Conservation (phyloP, 2,329 filamentous ascomycete species). For the Paracamarosporium sp. region DNA sequence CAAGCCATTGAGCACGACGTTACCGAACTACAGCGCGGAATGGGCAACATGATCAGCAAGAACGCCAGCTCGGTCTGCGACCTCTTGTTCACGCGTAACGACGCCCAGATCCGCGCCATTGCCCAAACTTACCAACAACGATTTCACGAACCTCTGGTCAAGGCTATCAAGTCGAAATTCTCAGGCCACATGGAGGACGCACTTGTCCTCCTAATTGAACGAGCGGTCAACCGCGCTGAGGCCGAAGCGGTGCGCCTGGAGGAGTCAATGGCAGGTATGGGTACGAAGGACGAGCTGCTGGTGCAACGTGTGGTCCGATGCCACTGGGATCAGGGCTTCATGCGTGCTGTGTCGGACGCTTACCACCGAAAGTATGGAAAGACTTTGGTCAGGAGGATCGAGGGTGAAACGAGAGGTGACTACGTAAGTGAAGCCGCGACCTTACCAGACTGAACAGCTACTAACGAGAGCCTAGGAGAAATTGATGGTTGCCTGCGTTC, state of each 20-base stretch:
- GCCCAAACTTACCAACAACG: constrained; percentile 74
- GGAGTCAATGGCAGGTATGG: constrained; percentile 82
- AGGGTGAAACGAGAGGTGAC: constrained; percentile 84
- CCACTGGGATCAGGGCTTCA: constrained; percentile 81
- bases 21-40: constrained; percentile 74
- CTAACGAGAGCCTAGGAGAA: constrained; percentile 49
- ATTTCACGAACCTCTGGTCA: constrained; percentile 73
- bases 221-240: constrained; percentile 80
- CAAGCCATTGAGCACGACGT: constrained; percentile 79
- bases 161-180: constrained; percentile 81
- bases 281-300: constrained; percentile 84
- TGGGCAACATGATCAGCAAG: constrained; percentile 69
- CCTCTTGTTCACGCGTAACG: constrained; percentile 76
- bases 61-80: constrained; percentile 80
- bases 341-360: constrained; percentile 79
- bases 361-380: constrained; percentile 75
- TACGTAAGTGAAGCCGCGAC: constrained; percentile 56
- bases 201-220: constrained; percentile 77
- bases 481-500: constrained; percentile 72
- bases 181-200: constrained; percentile 91
- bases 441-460: background rate
- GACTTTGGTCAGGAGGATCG: constrained; percentile 73
- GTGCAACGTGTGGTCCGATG: constrained; percentile 77
- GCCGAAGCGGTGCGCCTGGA: constrained; percentile 85
- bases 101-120: constrained; percentile 85